Evolutionary conservation across 2,329 filamentous ascomycete species (phyloP).

Genomic region (Colletotrichum magnum): DNA sequence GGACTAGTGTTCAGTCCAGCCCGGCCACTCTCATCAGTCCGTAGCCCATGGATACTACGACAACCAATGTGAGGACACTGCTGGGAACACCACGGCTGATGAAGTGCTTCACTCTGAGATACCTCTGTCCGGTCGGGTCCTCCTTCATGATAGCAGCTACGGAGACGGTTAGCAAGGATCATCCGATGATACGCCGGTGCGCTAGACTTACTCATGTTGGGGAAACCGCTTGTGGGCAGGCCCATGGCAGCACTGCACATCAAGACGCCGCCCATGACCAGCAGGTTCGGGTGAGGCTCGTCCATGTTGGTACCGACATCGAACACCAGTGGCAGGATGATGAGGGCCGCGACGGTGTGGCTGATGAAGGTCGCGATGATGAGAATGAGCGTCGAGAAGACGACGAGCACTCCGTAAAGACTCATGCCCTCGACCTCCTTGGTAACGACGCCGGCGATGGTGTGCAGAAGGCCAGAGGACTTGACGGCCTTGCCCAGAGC

Average conservation of each 20-base stretch:
- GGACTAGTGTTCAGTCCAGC: slow-evolving; percentile 58
- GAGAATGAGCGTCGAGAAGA: slow-evolving; percentile 87
- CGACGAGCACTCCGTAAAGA: slow-evolving; percentile 87
- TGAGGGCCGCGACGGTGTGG: slow-evolving; percentile 95
- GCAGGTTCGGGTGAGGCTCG: slow-evolving; percentile 90
- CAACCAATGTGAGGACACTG: slow-evolving; percentile 83
- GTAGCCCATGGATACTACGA: slow-evolving; percentile 92
- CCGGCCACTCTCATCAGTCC: slow-evolving; percentile 86
- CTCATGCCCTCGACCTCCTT: slow-evolving; percentile 81
- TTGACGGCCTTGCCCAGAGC: slow-evolving; percentile 95
- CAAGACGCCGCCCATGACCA: slow-evolving; percentile 94
- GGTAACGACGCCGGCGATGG: slow-evolving; percentile 85
- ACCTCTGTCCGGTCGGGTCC: slow-evolving; percentile 91
- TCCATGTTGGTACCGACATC: slow-evolving; percentile 89
- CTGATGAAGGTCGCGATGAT: slow-evolving; percentile 98
- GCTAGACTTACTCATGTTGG: slow-evolving; percentile 91
- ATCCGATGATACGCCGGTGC: too few species aligned
- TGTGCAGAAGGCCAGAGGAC: slow-evolving; percentile 91
- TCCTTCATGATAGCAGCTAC: slow-evolving; percentile 99
- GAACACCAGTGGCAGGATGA: slow-evolving; percentile 91
- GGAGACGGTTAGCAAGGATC: background rate
- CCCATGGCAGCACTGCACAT: slow-evolving; percentile 99
- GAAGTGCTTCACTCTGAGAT: slow-evolving; percentile 93
- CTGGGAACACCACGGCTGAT: slow-evolving; percentile 92
- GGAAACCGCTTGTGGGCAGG: slow-evolving; percentile 94